A percentile compares a stretch with the other conserved stretches of the same genome.
Conservation (phyloP, 208 protist species). For the Naegleria gruberi region DNA sequence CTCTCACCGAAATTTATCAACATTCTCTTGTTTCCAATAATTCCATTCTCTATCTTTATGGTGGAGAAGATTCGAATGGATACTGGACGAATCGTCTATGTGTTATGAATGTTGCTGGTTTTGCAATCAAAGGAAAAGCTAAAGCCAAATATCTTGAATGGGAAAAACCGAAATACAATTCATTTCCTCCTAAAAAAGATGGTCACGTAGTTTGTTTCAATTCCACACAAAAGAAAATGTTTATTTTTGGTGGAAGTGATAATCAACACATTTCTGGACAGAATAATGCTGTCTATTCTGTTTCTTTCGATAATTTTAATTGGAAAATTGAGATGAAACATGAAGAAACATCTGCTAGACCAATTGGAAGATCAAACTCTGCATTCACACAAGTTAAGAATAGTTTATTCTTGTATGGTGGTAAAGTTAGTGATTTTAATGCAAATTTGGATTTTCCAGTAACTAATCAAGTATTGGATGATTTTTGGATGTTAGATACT, state of each 20-base stretch:
- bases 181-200: constrained; percentile 6
- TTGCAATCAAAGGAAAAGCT: neutral
- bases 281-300: neutral
- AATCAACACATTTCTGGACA: neutral
- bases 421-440: neutral
- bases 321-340: neutral
- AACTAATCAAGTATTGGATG: neutral
- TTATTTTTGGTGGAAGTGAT: neutral
- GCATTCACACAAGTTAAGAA: neutral
- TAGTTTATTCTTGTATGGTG: neutral
- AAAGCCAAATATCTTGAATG: neutral
- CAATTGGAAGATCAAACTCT: neutral
- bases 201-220: neutral
- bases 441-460: neutral
- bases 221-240: neutral
- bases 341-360: neutral
- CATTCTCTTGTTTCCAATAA: neutral
- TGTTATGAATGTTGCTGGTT: neutral
- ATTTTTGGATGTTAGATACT: neutral
- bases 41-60: neutral
- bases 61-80: neutral
- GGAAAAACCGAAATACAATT: neutral
- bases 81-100: neutral
- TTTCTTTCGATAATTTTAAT: neutral
- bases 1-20: constrained; percentile 3